These are phyloP conservation scores for Penicillium silybi DNA, from an alignment of 495 filamentous ascomycete genomes.

Conservation along the genomic window DNA sequence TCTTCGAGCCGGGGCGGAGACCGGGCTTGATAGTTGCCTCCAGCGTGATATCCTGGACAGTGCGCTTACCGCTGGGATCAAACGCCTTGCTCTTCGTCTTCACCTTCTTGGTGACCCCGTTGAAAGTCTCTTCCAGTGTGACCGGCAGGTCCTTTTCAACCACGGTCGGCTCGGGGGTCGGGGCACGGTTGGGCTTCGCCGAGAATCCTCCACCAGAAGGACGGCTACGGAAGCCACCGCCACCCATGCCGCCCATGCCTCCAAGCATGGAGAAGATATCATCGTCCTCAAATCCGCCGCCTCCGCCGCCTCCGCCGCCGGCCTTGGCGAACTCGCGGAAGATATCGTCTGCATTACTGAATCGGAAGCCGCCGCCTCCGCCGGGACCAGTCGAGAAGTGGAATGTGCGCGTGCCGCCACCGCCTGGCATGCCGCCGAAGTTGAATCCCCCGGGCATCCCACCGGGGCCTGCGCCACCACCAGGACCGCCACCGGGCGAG, in stretches of 20 bases:
- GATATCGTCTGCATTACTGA: constrained; percentile 77
- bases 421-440: constrained; percentile 54
- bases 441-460: constrained; percentile 55
- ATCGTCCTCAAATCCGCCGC: constrained; percentile 48
- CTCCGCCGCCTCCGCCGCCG: constrained; percentile 31
- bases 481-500: constrained; percentile 47
- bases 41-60: constrained; percentile 79
- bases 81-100: constrained; percentile 96
- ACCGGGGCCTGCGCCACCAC: constrained; percentile 49
- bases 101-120: constrained; percentile 87
- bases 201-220: constrained; percentile 37
- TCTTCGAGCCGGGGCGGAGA: constrained; percentile 92
- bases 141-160: constrained; percentile 80
- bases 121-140: constrained; percentile 81
- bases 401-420: constrained; percentile 62
- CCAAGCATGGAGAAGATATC: constrained; percentile 49
- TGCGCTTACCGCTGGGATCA: constrained; percentile 77
- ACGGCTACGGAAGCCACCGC: constrained; percentile 34
- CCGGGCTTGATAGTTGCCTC: constrained; percentile 94
- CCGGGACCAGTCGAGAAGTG: constrained; percentile 65
- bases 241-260: constrained; percentile 32
- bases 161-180: constrained; percentile 83
- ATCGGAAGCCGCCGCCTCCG: constrained; percentile 60
- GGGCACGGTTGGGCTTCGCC: constrained; percentile 40
- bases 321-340: constrained; percentile 74